Evolutionary conservation across 768 basidiomycete genomes (phyloP).

Genomic region (Strobilomyces dryophilus): DNA sequence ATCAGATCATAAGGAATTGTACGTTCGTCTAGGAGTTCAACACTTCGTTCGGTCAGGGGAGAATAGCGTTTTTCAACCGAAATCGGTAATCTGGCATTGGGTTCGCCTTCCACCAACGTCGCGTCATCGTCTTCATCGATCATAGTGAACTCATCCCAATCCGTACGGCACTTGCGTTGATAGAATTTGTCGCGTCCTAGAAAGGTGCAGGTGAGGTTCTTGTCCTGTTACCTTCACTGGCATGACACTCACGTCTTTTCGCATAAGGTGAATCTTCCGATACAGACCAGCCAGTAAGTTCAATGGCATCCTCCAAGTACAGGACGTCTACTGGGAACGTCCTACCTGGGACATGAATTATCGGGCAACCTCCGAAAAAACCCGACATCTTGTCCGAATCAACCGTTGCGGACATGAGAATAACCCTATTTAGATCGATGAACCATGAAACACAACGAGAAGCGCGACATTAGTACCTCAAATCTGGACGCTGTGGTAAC

Average conservation of each 20-base stretch:
- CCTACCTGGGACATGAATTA: conserved; percentile 85
- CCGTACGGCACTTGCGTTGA: conserved; percentile 54
- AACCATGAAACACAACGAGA: conserved; percentile 1
- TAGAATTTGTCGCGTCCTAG: conserved; percentile 63
- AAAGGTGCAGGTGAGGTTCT: neutral
- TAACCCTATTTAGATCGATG: conserved; percentile 49
- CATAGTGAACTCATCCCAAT: conserved; percentile 76
- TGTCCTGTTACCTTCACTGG: neutral
- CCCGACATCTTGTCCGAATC: conserved; percentile 86
- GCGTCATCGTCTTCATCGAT: conserved; percentile 67
- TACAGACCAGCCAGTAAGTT: conserved; percentile 75
- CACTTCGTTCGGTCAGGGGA: conserved; percentile 61
- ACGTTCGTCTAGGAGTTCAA: conserved; percentile 85
- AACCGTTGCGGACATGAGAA: conserved; percentile 96
- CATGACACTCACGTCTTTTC: conserved; percentile 50
- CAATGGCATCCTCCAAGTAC: conserved; percentile 89
- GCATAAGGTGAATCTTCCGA: conserved; percentile 80
- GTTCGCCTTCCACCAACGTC: conserved; percentile 17
- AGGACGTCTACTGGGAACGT: conserved; percentile 88
- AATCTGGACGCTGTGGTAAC: conserved; percentile 65
- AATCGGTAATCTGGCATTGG: conserved; percentile 25
- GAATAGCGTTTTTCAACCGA: conserved; percentile 83
- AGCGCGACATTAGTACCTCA: conserved; percentile 57
- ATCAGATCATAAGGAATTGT: conserved; percentile 91
- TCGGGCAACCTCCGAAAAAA: conserved; percentile 85